Evolutionary conservation across 768 basidiomycete genomes (phyloP), one percentile per base, ranked within the genome.

Genomic region (Mycena maculata): DNA sequence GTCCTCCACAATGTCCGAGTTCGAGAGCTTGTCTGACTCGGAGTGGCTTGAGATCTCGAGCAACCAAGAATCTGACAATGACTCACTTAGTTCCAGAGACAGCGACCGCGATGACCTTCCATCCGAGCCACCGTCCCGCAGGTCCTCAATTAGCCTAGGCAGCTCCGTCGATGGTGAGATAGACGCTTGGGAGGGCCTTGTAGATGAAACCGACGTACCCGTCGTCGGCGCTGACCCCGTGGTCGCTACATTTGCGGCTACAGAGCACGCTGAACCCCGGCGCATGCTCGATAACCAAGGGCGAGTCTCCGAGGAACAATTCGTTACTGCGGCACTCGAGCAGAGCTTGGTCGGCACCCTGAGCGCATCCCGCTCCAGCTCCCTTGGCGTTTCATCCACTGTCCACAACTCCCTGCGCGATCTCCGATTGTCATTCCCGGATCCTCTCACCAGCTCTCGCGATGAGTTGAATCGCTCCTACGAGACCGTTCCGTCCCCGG

Each of bases 331-430:
- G 72, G 92, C 87, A 23, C 85, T 94, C 63, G 91, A 94, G 77
- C 92, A 94, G 79, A 94, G 92, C 80, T 86, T 93, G 80, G 84
- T 92, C 74, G 90, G 92, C 78, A 94, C 92, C 18, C 84, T 94
- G 67, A 90, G 87, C 79, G 84, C 88, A 53, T 93, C 92, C 61
- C 89, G 91, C 71, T 87, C 91, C 20, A 88, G 87, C 73, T 87
- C 87, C 38, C 75, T 87, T 60, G 83, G 85, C 69, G 76, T 76
- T 48, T 77, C 81, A 23, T 83, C 86, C 54, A 86, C 88, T 64
- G 77, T 85, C 60, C 90, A 90, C 64, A 84, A 74, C 60, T 87
- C 89, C n/a, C 79, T 88, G 54, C 90, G 89, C 77, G 91, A 93
- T 80, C 85, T 94, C 67, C 87, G 90, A 71, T 78, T 94, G 63